Conservation (phyloP, 2,329 filamentous ascomycete genomes). For the Didymella arachidicola region DNA sequence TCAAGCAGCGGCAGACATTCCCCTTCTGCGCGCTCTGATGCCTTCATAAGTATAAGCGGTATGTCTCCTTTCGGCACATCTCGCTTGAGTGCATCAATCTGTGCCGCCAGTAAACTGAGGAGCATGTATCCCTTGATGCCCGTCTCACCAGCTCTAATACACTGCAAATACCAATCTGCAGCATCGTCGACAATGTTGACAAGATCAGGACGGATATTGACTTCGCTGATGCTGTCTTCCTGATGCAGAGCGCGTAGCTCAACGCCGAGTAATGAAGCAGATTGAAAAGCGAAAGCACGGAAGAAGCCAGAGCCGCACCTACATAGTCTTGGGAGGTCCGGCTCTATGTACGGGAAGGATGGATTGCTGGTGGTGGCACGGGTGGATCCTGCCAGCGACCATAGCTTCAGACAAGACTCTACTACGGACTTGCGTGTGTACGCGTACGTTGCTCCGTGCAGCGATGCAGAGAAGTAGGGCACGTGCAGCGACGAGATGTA, state of each 20-base stretch:
- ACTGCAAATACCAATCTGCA: conserved; percentile 28
- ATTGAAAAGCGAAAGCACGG: conserved; percentile 34
- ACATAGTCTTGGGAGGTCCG: conserved; percentile 32
- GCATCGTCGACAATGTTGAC: conserved; percentile 31
- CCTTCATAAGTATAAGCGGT: conserved; percentile 21
- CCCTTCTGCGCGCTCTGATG: conserved; percentile 28
- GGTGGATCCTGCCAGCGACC: conserved; percentile 26
- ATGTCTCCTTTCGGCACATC: conserved; percentile 19
- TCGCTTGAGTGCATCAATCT: conserved; percentile 33
- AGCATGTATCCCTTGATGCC: conserved; percentile 43
- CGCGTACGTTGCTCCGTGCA: conserved; percentile 35
- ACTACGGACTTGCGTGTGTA: conserved; percentile 39
- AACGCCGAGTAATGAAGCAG: conserved; percentile 29
- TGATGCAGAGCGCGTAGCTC: conserved; percentile 39
- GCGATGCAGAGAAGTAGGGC: conserved; percentile 34
- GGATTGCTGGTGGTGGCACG: conserved; percentile 5
- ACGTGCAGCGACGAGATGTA: conserved; percentile 39
- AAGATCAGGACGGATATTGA: conserved; percentile 31
- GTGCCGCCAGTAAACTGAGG: conserved; percentile 27
- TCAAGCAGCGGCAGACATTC: conserved; percentile 34
- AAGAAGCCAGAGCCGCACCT: conserved; percentile 37
- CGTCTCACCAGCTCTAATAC: conserved; percentile 41
- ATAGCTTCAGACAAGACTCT: conserved; percentile 40
- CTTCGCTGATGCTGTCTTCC: conserved; percentile 33
- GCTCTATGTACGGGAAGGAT: conserved; percentile 11